Evolutionary conservation across 1,284 basidiomycete species (phyloP), one percentile per base, ranked within the genome.

Genomic region (Leucoagaricus sp.): DNA sequence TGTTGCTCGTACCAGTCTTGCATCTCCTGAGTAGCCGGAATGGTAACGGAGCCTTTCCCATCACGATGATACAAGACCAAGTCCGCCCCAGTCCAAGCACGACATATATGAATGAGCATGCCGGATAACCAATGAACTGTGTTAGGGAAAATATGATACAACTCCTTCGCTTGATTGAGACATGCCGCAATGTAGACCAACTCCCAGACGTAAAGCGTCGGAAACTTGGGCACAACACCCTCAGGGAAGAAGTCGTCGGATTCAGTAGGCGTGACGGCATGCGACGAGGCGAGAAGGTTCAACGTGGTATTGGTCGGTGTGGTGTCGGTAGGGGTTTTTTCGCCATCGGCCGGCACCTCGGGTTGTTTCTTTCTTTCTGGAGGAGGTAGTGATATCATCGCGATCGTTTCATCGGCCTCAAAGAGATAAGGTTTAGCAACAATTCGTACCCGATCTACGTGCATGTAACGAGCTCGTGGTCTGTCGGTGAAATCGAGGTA

Each of bases 381-480:
- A 28, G 25, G n/a, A 0, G 34, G 49, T 10, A 50, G 17, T 26
- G 17, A 13, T 2, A 50, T 15, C 17, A 41, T 9, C 13, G 49
- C 49, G 15, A 50, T 36, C 3, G 25, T 40, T n/a, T 40, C 36
- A 26, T 50, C 49, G 3, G 34, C 28, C 5, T 40, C 34, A 10
- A 40, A 40, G 15, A 50, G 49, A 34, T 36, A 50, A 1, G 49
- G 49, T 10, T 26, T 21, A 13, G 34, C 49, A 1, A 10, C 25
- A 40, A 50, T 50, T 26, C 49, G 36, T 5, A 50, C 49, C n/a
- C 49, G 49, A 50, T 50, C 49, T 7, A 50, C 34, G 21, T 50
- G 23, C 36, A 28, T 50, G 21, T 40, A 50, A 8, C 36, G 38
- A 12, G 26, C 23, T 28, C 25, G 34, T 6, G 49, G 13, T 9